Conservation (phyloP, 257 asterid genomes). For the Jaltomata sinuosa region DNA sequence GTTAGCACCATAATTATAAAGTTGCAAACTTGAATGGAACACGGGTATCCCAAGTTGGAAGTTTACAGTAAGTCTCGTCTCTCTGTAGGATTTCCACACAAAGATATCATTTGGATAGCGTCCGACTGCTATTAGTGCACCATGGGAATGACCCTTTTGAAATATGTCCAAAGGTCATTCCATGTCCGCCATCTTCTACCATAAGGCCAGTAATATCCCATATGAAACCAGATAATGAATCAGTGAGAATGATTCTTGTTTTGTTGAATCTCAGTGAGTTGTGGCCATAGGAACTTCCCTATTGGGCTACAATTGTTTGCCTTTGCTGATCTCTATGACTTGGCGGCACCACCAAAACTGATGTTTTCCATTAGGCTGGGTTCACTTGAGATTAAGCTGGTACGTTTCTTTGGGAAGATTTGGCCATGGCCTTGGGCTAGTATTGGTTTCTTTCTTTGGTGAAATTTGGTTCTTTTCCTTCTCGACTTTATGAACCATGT, state of each 20-base stretch:
- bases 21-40: background rate
- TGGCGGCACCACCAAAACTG: slow-evolving; percentile 14
- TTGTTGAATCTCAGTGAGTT: slow-evolving; percentile 1
- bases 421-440: slow-evolving; percentile 17
- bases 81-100: background rate
- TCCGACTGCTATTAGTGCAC: background rate
- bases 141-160: slow-evolving; percentile 13
- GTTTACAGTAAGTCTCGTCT: background rate
- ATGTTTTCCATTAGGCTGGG: slow-evolving; percentile 7
- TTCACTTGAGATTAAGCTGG: slow-evolving; percentile 7
- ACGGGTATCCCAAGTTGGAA: background rate
- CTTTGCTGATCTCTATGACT: slow-evolving; percentile 20
- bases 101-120: background rate
- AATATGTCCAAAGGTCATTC: background rate
- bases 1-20: background rate
- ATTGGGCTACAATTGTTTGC: background rate
- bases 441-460: background rate
- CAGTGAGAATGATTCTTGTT: background rate
- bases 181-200: background rate
- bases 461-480: background rate
- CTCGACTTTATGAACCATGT: background rate
- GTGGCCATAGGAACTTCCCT: slow-evolving; percentile 1
- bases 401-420: slow-evolving; percentile 25
- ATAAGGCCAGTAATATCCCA: background rate
- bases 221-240: background rate